Evolutionary conservation across 2,329 filamentous ascomycete genomes (phyloP), one percentile per base, ranked within the genome.

Genomic region (Neonectria sp.): DNA sequence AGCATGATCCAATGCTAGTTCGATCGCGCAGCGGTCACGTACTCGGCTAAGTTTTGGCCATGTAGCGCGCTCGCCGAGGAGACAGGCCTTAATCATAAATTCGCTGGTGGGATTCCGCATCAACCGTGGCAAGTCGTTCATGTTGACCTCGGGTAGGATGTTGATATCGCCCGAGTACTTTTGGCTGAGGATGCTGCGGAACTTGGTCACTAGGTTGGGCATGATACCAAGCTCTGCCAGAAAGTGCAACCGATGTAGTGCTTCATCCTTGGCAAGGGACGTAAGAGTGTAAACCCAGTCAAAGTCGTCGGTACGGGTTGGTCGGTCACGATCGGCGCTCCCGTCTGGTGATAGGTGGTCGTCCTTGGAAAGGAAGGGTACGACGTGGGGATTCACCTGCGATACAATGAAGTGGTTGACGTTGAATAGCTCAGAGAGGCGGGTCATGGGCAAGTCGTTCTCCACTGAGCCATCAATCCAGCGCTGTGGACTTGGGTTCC

Each of bases 341-440:
- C 70, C 63, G 0, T 78, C 72, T 3, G 85, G 82, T 7, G 82
- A 81, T 1, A 88, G 79, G 29, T 87, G 86, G 68, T 94, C 92
- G 65, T 97, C 93, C 71, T 91, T 93, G 17, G 89, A 86, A 17
- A 98, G 83, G 75, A 98, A 97, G 0, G 94, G 94, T 0, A 97
- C 90, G 9, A 98, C 93, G 75, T 98, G 95, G 0, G 95, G 95
- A 75, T 98, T 98, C 57, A 98, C 95, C 79, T 98, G 95, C 0
- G 95, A 97, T 21, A 98, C 95, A 72, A 98, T 98, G 77, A 98
- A 98, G 78, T 98, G 95, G 76, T 98, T 98, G 78, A 98, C 95
- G 76, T 98, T 97, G 85, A 98, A 97, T 92, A 98, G 95, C 77
- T 97, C 95, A 1, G 95, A 91, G 17, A 98, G 85, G 2, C 94